Conservation (phyloP, 805 yeast genomes). For the Pichia membranifaciens region DNA sequence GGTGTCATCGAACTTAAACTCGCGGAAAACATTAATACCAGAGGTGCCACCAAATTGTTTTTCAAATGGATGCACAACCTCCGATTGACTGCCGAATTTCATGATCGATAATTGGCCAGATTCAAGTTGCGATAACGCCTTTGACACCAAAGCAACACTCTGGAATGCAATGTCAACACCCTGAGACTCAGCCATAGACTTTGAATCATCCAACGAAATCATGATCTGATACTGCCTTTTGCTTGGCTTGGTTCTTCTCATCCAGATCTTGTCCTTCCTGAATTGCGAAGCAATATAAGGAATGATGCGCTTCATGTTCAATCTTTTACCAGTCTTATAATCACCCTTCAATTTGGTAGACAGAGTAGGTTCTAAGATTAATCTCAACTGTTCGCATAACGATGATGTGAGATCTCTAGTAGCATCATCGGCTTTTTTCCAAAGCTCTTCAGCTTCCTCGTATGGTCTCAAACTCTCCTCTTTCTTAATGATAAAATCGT, state of each 20-base stretch:
- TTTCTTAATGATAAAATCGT: slow-evolving; percentile 15
- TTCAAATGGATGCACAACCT: slow-evolving; percentile 85
- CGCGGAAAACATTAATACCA: slow-evolving; percentile 78
- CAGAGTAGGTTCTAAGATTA: slow-evolving; percentile 90
- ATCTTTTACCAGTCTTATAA: slow-evolving; percentile 92
- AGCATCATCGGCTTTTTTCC: slow-evolving; percentile 79
- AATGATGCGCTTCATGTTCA: slow-evolving; percentile 95
- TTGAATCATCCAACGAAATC: slow-evolving; percentile 96
- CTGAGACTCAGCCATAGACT: slow-evolving; percentile 92
- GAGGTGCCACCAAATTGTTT: slow-evolving; percentile 76
- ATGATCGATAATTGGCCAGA: slow-evolving; percentile 90
- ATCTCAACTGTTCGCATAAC: slow-evolving; percentile 84
- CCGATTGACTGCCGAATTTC: slow-evolving; percentile 79
- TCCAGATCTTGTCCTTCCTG: slow-evolving; percentile 97
- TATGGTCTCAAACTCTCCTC: slow-evolving; percentile 20
- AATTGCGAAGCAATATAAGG: slow-evolving; percentile 97
- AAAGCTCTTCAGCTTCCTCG: slow-evolving; percentile 67
- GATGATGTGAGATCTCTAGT: slow-evolving; percentile 84
- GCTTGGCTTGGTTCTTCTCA: slow-evolving; percentile 94
- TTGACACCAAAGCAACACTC: slow-evolving; percentile 87
- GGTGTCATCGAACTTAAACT: slow-evolving; percentile 87
- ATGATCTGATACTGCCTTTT: slow-evolving; percentile 95
- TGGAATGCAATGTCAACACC: slow-evolving; percentile 91
- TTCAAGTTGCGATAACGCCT: slow-evolving; percentile 89
- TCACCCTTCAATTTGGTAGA: slow-evolving; percentile 96